These are phyloP conservation scores for Aureobasidium mangrovei DNA, from an alignment of 2,329 filamentous ascomycete genomes.

Conservation along the genomic window DNA sequence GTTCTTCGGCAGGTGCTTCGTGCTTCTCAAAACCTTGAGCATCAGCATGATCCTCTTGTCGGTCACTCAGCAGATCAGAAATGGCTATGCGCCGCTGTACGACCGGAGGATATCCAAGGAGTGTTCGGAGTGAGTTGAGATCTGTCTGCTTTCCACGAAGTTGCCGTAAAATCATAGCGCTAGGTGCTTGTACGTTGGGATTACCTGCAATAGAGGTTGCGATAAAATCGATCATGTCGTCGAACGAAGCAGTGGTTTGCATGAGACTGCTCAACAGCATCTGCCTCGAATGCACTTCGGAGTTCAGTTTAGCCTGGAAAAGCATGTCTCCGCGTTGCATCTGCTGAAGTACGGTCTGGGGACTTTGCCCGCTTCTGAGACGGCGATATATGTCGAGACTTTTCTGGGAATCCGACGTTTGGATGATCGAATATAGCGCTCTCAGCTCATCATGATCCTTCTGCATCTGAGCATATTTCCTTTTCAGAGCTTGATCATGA, in stretches of 20 bases:
- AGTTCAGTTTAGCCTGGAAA: background rate
- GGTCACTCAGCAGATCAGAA: slow-evolving; percentile 3
- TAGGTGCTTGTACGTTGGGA: background rate
- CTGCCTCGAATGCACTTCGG: background rate
- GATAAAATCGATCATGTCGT: slow-evolving; percentile 12
- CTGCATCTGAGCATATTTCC: slow-evolving; percentile 15
- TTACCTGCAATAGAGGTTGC: background rate
- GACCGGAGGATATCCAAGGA: background rate
- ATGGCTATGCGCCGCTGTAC: background rate
- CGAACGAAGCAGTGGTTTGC: slow-evolving; percentile 16
- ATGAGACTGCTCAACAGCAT: slow-evolving; percentile 13
- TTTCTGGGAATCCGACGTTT: background rate
- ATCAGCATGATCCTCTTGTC: background rate
- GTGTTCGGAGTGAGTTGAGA: background rate
- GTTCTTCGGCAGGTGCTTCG: background rate
- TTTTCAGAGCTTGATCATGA: slow-evolving; percentile 14
- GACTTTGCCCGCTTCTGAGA: slow-evolving; percentile 12
- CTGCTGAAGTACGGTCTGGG: slow-evolving; percentile 11
- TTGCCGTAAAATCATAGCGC: background rate
- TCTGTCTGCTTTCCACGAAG: background rate
- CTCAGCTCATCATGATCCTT: slow-evolving; percentile 12
- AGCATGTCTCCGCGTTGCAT: background rate
- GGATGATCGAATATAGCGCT: background rate
- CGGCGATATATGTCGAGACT: slow-evolving; percentile 12
- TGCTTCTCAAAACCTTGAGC: background rate